These are phyloP conservation scores for Penicillium sp. DNA, from an alignment of 2,329 filamentous ascomycete genomes.

Conservation along the genomic window DNA sequence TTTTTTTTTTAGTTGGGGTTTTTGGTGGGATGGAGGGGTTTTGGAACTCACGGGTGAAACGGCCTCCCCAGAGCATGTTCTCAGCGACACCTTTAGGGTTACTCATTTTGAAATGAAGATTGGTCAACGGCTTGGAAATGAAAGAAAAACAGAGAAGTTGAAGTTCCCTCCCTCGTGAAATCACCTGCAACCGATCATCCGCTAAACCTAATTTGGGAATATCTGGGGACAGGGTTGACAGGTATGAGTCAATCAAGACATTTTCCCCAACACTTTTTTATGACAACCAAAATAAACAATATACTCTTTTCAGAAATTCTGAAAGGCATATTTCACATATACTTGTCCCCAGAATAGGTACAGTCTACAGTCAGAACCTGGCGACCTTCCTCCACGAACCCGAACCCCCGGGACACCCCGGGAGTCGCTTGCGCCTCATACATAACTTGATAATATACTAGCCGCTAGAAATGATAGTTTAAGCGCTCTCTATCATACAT, in stretches of 20 bases:
- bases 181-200: conserved; percentile 9
- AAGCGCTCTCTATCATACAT: neutral
- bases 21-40: conserved; percentile 8
- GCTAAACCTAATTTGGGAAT: conserved; percentile 11
- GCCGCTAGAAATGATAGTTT: neutral
- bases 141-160: conserved; percentile 3
- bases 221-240: conserved; percentile 9
- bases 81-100: conserved; percentile 40
- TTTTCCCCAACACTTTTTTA: neutral
- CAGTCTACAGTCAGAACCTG: neutral
- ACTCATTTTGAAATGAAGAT: conserved; percentile 32
- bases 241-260: conserved; percentile 1
- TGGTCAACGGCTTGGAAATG: conserved; percentile 11
- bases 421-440: too few species aligned
- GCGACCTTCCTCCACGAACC: too few species aligned
- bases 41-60: conserved; percentile 54
- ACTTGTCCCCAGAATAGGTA: neutral
- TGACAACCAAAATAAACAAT: neutral
- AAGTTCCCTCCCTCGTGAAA: conserved; percentile 4
- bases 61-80: conserved; percentile 61
- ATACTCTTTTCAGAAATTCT: neutral
- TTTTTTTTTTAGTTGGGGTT: conserved; percentile 18
- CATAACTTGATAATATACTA: neutral
- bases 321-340: neutral
- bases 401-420: too few species aligned